Base-by-base conservation (phyloP, 202 grass and related monocot species). In the Carex sylvatica region DNA sequence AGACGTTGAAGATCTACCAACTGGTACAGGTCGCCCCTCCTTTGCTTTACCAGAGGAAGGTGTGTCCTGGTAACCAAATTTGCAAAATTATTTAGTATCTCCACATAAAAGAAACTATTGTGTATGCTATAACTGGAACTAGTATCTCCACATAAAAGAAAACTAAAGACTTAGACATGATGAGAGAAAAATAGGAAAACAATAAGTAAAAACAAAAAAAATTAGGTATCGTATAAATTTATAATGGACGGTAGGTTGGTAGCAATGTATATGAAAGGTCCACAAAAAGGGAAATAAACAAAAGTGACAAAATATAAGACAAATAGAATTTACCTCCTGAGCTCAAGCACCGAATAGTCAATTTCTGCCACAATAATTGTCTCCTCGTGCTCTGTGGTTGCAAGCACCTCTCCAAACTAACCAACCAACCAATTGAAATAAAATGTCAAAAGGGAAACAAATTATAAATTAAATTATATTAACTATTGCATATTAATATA, bases 341-440 rank as follows among this genome's bases (percentile, higher is more conserved):
- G 89, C 33, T 91, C 93, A 86, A 96, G 87, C 74, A 99, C 77
- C 16, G 97, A 96, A 83, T 99, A 99, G 58, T 99, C 97, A 64
- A 99, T 92, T 78, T 99, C 97, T 4, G 85, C 89, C 26, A 96
- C 82, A 81, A 99, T 42, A 78, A 87, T 96, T 40, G 82, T 12
- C 76, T 96, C 93, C 11, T 96, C 91, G 54, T 99, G 93, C 55
- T 99, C 91, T 13, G 88, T 88, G n/a, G 91, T 99, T 11, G 89
- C 97, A 68, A 99, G 93, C 86, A 99, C 93, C 82, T 99, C 97
- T 49, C 93, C 97, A 81, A 99, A 99, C 97, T 96, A 66, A 52
- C 47, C 91, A 81, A 20, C 49, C 51, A 82, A 80, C 42, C 35
- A 31, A 69, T 52, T 59, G 26, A 66, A 16, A 55, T 24, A 35